Conservation (phyloP, 305 asterid genomes). For the Nicotiana rustica region DNA sequence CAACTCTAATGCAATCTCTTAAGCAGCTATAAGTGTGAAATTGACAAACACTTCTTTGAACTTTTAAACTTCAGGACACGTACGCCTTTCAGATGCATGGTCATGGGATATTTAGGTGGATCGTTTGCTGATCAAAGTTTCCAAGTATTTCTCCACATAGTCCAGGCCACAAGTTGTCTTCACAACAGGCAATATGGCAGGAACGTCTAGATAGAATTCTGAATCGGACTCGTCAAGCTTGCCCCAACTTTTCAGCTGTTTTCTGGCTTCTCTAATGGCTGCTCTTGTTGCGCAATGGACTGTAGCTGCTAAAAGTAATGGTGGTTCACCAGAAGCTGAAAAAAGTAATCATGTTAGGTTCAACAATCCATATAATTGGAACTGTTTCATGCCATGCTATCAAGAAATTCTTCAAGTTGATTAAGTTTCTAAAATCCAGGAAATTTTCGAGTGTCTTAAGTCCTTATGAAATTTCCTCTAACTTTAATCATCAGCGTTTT, state of each 20-base stretch:
- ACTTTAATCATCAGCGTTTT: background rate
- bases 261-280: constrained; percentile 69
- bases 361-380: background rate
- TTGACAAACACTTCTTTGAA: too few relatives aligned
- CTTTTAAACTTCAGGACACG: background rate
- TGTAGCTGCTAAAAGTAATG: constrained; percentile 66
- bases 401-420: background rate
- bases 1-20: too few relatives aligned
- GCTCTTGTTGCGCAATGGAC: constrained; percentile 80
- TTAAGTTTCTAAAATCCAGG: background rate
- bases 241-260: constrained; percentile 62
- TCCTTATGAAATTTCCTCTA: background rate
- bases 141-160: constrained; percentile 57
- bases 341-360: background rate
- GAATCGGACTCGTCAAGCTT: constrained; percentile 43
- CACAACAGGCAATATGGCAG: constrained; percentile 79
- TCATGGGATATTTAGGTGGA: background rate
- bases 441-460: background rate
- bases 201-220: constrained; percentile 63
- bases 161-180: constrained; percentile 69
- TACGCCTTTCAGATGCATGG: background rate
- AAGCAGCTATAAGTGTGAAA: too few relatives aligned
- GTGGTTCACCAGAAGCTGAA: constrained; percentile 87
- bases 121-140: constrained; percentile 36
- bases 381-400: background rate